These are phyloP conservation scores for Globisporangium splendens DNA, from an alignment of 352 stramenopile species.

Conservation along the genomic window DNA sequence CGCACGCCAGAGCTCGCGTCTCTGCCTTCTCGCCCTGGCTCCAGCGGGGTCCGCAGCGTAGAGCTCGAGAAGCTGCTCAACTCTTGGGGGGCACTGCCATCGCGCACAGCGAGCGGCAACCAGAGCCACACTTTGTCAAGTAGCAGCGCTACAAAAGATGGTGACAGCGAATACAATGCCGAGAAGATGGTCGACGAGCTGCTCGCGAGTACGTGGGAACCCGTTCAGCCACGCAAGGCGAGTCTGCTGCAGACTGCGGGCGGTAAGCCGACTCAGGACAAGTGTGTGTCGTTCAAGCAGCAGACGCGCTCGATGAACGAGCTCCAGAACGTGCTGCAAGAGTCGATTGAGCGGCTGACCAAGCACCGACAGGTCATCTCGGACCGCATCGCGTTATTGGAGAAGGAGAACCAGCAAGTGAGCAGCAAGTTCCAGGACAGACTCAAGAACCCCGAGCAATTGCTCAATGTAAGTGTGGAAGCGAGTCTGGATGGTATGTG, in stretches of 20 bases:
- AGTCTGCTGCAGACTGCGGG: slow-evolving; percentile 10
- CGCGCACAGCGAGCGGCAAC: background rate
- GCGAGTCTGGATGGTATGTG: background rate
- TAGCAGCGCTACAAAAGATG: background rate
- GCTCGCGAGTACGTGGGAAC: slow-evolving; percentile 53
- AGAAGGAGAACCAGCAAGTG: slow-evolving; percentile 59
- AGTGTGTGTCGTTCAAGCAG: slow-evolving; percentile 37
- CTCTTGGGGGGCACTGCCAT: slow-evolving; percentile 16
- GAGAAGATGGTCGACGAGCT: slow-evolving; percentile 82
- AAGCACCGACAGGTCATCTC: slow-evolving; percentile 57
- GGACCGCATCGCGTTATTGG: slow-evolving; percentile 49
- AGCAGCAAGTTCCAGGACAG: slow-evolving; percentile 62
- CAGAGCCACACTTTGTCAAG: background rate
- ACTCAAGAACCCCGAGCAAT: slow-evolving; percentile 48
- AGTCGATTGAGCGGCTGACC: slow-evolving; percentile 55
- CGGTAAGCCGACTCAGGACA: slow-evolving; percentile 5
- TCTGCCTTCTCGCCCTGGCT: background rate
- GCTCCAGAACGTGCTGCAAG: slow-evolving; percentile 52
- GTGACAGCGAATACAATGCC: slow-evolving; percentile 34
- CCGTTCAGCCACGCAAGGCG: slow-evolving; percentile 12
- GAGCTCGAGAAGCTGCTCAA: slow-evolving; percentile 65
- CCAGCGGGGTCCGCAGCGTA: slow-evolving; percentile 23
- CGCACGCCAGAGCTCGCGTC: no score
- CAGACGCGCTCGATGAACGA: slow-evolving; percentile 63
- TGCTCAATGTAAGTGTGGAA: slow-evolving; percentile 39